Conservation (phyloP, 2,329 filamentous ascomycete species). For the Neopestalotiopsis sp. region DNA sequence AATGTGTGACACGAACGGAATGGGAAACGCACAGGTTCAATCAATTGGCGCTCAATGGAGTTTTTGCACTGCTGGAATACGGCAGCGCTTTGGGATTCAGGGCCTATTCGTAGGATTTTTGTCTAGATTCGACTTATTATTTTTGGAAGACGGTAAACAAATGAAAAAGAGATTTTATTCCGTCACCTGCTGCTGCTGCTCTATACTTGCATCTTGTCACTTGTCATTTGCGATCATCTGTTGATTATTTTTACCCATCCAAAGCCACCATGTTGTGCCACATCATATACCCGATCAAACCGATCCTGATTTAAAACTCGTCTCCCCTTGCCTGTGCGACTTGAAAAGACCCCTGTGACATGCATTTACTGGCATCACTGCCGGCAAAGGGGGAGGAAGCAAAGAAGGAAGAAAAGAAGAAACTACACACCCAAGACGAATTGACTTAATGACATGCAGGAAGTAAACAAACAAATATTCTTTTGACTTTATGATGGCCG, state of each 20-base stretch:
- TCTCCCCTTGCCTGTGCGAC: neutral
- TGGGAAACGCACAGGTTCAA: neutral
- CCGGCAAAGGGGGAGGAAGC: neutral
- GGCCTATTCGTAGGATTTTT: neutral
- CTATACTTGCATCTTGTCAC: neutral
- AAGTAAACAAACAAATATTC: neutral
- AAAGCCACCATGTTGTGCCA: neutral
- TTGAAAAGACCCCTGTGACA: neutral
- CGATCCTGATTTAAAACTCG: neutral
- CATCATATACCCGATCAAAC: neutral
- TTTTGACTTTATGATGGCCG: neutral
- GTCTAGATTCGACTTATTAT: neutral
- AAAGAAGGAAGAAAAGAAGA: neutral
- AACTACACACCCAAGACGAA: neutral
- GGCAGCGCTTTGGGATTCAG: neutral
- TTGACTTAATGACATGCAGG: neutral
- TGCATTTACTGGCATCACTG: neutral
- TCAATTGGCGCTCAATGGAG: neutral
- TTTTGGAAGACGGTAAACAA: neutral
- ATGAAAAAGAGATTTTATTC: neutral
- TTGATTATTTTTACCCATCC: neutral
- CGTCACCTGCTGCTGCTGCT: neutral
- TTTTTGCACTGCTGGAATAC: constrained; percentile 2
- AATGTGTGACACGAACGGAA: neutral
- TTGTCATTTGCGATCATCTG: neutral